These are phyloP conservation scores for Xylariaceae sp. DNA, from an alignment of 2,329 filamentous ascomycete genomes.

Conservation along the genomic window DNA sequence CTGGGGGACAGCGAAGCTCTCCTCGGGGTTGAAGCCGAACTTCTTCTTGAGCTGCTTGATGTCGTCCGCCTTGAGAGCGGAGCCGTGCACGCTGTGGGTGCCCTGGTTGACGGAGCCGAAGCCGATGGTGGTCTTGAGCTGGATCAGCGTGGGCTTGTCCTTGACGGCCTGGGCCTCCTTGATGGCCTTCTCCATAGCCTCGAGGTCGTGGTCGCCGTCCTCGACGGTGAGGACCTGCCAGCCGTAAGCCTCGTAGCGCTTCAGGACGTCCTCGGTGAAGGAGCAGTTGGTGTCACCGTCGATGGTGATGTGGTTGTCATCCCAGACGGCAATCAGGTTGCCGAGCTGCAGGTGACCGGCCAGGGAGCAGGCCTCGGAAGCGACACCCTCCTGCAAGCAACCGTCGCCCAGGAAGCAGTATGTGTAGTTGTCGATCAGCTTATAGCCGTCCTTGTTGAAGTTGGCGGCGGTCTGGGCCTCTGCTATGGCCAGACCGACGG, in stretches of 20 bases:
- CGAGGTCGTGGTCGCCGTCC: constrained; percentile 85
- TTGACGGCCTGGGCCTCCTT: constrained; percentile 78
- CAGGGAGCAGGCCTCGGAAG: constrained; percentile 82
- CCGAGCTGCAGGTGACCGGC: constrained; percentile 96
- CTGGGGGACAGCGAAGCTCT: constrained; percentile 90
- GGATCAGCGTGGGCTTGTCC: constrained; percentile 95
- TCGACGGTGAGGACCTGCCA: constrained; percentile 85
- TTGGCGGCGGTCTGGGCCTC: constrained; percentile 83
- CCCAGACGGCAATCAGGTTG: constrained; percentile 94
- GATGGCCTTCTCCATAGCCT: constrained; percentile 82
- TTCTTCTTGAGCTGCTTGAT: constrained; percentile 88
- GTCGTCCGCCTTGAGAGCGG: constrained; percentile 91
- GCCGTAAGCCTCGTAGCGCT: constrained; percentile 94
- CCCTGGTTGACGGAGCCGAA: constrained; percentile 91
- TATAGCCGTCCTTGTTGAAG: constrained; percentile 96
- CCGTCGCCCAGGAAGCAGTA: constrained; percentile 97
- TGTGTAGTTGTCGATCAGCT: constrained; percentile 93
- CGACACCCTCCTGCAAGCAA: constrained; percentile 97
- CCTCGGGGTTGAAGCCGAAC: constrained; percentile 92
- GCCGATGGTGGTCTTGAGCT: constrained; percentile 94
- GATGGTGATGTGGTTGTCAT: constrained; percentile 96
- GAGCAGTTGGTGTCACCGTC: constrained; percentile 94
- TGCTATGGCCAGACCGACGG: constrained; percentile 94
- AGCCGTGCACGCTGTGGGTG: constrained; percentile 92
- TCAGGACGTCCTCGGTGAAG: constrained; percentile 93